Base-by-base conservation (phyloP, 2,329 filamentous ascomycete genomes). In the Botrytis cinerea region DNA sequence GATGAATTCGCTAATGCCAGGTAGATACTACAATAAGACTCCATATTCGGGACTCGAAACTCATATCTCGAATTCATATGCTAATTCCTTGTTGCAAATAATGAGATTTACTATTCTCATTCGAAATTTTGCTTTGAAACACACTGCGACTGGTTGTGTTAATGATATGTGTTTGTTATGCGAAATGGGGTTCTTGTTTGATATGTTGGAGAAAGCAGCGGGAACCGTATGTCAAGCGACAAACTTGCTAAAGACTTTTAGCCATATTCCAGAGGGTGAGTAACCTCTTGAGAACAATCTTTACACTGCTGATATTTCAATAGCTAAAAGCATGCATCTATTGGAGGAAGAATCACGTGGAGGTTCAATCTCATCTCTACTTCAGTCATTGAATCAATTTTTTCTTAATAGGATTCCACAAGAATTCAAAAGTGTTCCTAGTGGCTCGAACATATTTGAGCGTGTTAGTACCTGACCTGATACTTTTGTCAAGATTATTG, bases 151-250 rank as follows among this genome's bases (percentile, higher is more conserved):
- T 14, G 89, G 92, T 22, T 99, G 96, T 80, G 85, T 94, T 3
- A 90, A 89, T 77, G 94, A 97, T 72, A 88, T 90, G 46, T 99
- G 96, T 82, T 85, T 99, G 60, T 84, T 99, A 1, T 99, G 96
- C 82, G 96, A 99, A 82, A 86, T 99, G 77, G 96, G 96, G 1
- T 99, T 96, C 81, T 85, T 99, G 16, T 97, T 97, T 78, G 97
- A 99, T 80, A 99, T 99, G 96, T 87, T 99, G 38, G 93, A 98
- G 79, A 99, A 98, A 81, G 96, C 96, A 2, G 92, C 92, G 75
- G 95, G 95, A 0, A 92, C 95, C 73, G 97, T 97, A 74, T 99
- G 96, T 78, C 96, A 99, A 81, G 96, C 96, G 22, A 97, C 95
- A 0, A 99, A 99, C 80, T 88, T 99, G 75, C 85, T 98, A 46